These are phyloP conservation scores for Chlorociboria aeruginascens DNA, from an alignment of 495 filamentous ascomycete genomes.

Conservation along the genomic window DNA sequence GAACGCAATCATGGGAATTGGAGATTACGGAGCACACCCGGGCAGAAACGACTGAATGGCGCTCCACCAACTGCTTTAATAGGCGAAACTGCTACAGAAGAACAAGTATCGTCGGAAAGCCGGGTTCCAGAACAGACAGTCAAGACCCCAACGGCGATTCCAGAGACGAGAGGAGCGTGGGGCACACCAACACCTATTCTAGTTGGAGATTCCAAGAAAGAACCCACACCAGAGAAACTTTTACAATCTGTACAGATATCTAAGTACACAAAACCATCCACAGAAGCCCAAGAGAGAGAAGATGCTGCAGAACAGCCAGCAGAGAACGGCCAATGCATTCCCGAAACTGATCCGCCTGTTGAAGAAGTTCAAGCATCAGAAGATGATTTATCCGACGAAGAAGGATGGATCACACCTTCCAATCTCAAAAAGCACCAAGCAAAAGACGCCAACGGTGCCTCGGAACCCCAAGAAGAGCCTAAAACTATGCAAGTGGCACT, in stretches of 20 bases:
- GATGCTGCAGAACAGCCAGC: not conserved
- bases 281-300: not conserved
- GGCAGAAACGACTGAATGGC: constrained; percentile 66
- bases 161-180: constrained; percentile 22
- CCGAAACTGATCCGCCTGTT: not conserved
- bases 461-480: constrained; percentile 34
- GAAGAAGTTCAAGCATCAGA: constrained; percentile 21
- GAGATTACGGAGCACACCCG: constrained; percentile 63
- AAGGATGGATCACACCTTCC: constrained; percentile 89
- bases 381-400: constrained; percentile 48
- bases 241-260: not conserved
- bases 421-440: constrained; percentile 80
- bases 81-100: constrained; percentile 22
- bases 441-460: constrained; percentile 40
- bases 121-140: constrained; percentile 7
- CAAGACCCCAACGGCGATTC: not conserved
- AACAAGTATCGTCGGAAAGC: constrained; percentile 2
- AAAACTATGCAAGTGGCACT: constrained; percentile 69
- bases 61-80: constrained; percentile 39
- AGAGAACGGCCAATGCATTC: not conserved
- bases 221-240: not conserved
- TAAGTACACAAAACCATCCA: not conserved
- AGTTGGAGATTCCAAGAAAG: not conserved
- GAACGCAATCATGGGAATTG: constrained; percentile 76
- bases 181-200: constrained; percentile 18